Evolutionary conservation across 805 yeast genomes (phyloP), one percentile per base, ranked within the genome.

Genomic region (Pichia thaimueangensis): DNA sequence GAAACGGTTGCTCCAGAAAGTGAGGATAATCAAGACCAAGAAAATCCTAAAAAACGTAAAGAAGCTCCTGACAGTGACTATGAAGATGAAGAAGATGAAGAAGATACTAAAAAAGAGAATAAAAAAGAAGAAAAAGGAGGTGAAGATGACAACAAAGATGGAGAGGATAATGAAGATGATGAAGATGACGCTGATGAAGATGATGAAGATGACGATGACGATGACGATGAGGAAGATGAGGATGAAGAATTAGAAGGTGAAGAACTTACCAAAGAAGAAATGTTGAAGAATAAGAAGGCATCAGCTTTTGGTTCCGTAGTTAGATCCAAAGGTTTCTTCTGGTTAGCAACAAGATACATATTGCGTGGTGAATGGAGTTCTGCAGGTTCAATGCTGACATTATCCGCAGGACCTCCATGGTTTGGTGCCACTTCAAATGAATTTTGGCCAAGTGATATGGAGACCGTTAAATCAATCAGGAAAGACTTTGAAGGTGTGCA

Each of bases 221-320:
- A 74, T 63, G 64, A 71, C 60, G 54, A 96, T 68, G 96, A 89
- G 55, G 97, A 88, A 55, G 69, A 58, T 12, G 68, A 66, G 15
- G 71, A 69, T 21, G 68, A 65, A 44, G 75, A 69, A 25, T 77
- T 74, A 25, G 76, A 71, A 33, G 74, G 64, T 19, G 76, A 72
- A 42, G 66, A 35, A 6, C 39, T 43, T 2, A 49, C 69, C 47
- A 70, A 78, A 29, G 70, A 70, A 8, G 84, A 78, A 53, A 68
- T 78, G 39, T 52, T 73, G 24, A 73, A 68, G 8, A 49, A 49
- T 19, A 37, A 35, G 11, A 48, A 38, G n/a, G 48, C 39, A 9
- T 35, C 38, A 15, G 39, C 40, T 16, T 15, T 29, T 7, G 40
- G 43, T 21, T 16, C 30, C 10, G 50, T 30, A 15, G 45, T 39